Base-by-base conservation (phyloP, 2,329 filamentous ascomycete genomes). In the Clonostachys byssicola region DNA sequence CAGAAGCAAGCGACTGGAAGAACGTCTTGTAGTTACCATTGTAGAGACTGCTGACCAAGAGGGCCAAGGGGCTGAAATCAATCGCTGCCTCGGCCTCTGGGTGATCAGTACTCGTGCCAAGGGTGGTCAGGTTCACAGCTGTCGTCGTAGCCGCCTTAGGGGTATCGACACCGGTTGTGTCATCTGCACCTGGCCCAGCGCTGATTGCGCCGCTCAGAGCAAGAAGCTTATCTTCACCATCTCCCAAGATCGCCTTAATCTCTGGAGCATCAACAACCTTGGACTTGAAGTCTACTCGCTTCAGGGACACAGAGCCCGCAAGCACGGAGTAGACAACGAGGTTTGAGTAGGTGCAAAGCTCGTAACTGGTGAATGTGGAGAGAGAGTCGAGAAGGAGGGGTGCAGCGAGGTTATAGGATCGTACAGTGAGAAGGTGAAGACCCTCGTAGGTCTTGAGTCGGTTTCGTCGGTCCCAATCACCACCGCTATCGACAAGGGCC, bases 211-310 rank as follows among this genome's bases (percentile, higher is more conserved):
- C 91, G 33, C 85, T 84, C 18, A 96, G 74, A 1, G 90, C 91
- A 34, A 90, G 78, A 47, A 96, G 74, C 70, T 92, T 92, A 62
- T 96, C 92, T 58, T 95, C 88, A 20, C 86, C 86, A 56, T 92
- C 86, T 49, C 92, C 94, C 20, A 99, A 82, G 53, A 99, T 95
- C 36, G 94, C 94, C 73, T 94, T 95, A 73, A 99, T 96, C 72
- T 99, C 94, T 12, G 94, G 92, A 8, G 94, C 94, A 66, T 99
- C 94, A 39, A 99, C 92, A 23, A 99, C 94, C 76, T 97, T 97
- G 55, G 89, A 89, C 78, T 99, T 99, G 81, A 99, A 99, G 68
- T 99, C 94, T 34, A 96, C 90, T 43, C 94, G 88, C 75, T 96
- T 96, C 48, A 99, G 81, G 42, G 92, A 94, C 20, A 97, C 86